Base-by-base conservation (phyloP, 2,329 filamentous ascomycete genomes). In the Helotiales sp. region DNA sequence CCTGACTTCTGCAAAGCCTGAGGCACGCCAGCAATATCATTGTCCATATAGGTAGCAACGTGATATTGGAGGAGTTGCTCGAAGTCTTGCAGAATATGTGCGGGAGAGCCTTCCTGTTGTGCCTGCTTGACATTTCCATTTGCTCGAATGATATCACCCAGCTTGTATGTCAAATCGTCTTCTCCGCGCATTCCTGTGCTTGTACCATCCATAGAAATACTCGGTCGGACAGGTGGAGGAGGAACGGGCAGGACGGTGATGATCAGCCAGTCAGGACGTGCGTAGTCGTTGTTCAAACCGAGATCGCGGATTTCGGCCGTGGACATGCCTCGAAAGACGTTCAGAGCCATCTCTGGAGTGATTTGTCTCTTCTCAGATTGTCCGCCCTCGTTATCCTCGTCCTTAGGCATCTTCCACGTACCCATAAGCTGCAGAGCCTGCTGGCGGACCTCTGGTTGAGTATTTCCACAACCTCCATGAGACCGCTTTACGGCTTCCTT, bases 41-140 rank as follows among this genome's bases (percentile, higher is more conserved):
- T 99, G 76, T 99, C 95, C 96, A 99, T 99, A 76, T 97, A 96
- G 1, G 96, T 99, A 42, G 96, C 96, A 59, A 99, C 93, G 70
- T 99, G 96, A 71, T 96, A 99, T 72, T 99, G 96, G 34, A 99
- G 80, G 30, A 99, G 79, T 63, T 88, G 86, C 74, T 96, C 91
- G 58, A 97, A 98, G 69, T 99, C 95, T 58, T 87, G 84, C 15
- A 92, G 85, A 65, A 98, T 91, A 75, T 99, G 95, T 63, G 90
- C 87, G 0, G 95, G 92, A 3, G 93, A 93, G 57, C 95, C 95
- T 73, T 97, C 92, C 58, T 90, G 86, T 69, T 96, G 91, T 59
- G 92, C 95, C 66, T 95, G 88, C 66, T 90, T 87, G 56, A 99
- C 93, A 68, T 96, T 97, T 67, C 90, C 89, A 77, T 99, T 99